Conservation (phyloP, 164 flowering plant species). For the Vitis vinifera region DNA sequence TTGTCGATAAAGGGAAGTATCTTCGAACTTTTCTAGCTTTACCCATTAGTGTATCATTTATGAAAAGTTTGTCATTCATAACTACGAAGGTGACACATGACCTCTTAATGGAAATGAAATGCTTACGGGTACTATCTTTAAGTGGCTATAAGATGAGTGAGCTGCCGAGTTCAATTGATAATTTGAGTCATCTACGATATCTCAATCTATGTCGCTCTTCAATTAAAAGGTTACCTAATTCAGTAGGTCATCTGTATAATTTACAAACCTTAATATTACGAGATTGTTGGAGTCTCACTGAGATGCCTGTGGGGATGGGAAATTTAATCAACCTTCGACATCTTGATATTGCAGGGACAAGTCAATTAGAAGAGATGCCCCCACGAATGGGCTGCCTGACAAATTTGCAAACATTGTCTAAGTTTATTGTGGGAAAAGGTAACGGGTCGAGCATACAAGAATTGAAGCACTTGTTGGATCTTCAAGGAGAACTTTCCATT, state of each 20-base stretch:
- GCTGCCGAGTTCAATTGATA: conserved; percentile 10
- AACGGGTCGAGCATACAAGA: conserved; percentile 3
- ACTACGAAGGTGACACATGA: not conserved
- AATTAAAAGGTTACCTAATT: conserved; percentile 12
- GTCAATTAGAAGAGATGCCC: conserved; percentile 5
- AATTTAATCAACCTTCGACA: conserved; percentile 10
- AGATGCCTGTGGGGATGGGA: conserved; percentile 4
- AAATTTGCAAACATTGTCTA: conserved; percentile 6
- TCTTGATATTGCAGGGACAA: conserved; percentile 2
- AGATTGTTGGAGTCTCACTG: not conserved
- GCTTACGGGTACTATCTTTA: conserved; percentile 14
- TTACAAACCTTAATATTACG: conserved; percentile 13
- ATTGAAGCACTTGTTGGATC: not conserved
- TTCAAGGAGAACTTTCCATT: conserved; percentile 12
- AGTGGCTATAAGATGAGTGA: conserved; percentile 1
- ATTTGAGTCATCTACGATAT: conserved; percentile 12
- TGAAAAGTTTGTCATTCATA: conserved; percentile 2
- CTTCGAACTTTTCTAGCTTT: conserved; percentile 12
- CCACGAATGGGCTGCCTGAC: conserved; percentile 8
- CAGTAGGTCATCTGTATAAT: conserved; percentile 1
- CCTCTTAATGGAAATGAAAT: not conserved
- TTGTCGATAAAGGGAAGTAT: too few relatives aligned
- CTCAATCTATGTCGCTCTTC: conserved; percentile 11
- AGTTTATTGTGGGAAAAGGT: conserved; percentile 1
- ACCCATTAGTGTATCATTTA: not conserved